A percentile compares a stretch with the other conserved stretches of the same genome.
These are phyloP conservation scores for Trametes cubensis DNA, from an alignment of 768 basidiomycete species.

Conservation along the genomic window DNA sequence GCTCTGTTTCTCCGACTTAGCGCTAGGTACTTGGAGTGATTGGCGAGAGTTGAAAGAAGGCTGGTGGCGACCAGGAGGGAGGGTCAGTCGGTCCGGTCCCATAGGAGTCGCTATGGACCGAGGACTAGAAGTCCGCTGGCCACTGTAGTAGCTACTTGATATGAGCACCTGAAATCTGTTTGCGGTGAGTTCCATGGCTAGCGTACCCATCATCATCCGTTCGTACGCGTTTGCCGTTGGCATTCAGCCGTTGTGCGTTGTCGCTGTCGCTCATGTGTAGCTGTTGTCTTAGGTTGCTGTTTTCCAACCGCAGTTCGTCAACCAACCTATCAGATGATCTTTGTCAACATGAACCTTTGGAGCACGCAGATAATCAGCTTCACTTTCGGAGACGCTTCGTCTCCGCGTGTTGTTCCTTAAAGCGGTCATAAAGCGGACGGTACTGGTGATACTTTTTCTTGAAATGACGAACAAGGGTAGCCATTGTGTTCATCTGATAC, in stretches of 20 bases:
- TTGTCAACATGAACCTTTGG: background rate
- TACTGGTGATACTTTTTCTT: slow-evolving; percentile 61
- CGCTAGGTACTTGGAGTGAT: background rate
- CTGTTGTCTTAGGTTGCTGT: slow-evolving; percentile 46
- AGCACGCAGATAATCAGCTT: background rate
- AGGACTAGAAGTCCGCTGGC: slow-evolving; percentile 56
- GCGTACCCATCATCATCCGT: slow-evolving; percentile 44
- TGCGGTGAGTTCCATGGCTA: slow-evolving; percentile 23
- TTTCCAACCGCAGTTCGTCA: slow-evolving; percentile 52
- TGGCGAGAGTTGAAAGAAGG: slow-evolving; percentile 43
- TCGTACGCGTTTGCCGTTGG: slow-evolving; percentile 70
- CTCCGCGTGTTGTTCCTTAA: slow-evolving; percentile 51
- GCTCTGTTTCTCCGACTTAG: slow-evolving; percentile 13
- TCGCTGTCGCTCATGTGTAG: slow-evolving; percentile 36
- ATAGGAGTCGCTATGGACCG: slow-evolving; percentile 56
- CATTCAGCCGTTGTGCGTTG: slow-evolving; percentile 47
- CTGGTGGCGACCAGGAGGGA: slow-evolving; percentile 61
- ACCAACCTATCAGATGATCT: slow-evolving; percentile 43
- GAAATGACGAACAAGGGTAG: slow-evolving; percentile 65
- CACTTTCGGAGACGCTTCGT: slow-evolving; percentile 54
- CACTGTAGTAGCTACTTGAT: slow-evolving; percentile 16
- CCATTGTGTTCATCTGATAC: slow-evolving; percentile 82
- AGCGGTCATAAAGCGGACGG: slow-evolving; percentile 51
- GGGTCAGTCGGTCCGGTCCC: slow-evolving; percentile 67
- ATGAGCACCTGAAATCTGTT: background rate